These are phyloP conservation scores for Vitis vinifera DNA, from an alignment of 164 flowering plant species.

Conservation along the genomic window ASM3070453v1 NC_081809.1:15859501-15860000, in stretches of 20 bases:
- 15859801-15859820: conserved; percentile 11
- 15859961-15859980: too few relatives aligned
- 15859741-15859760: conserved; percentile 82
- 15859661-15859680: too few relatives aligned
- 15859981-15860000: too few relatives aligned
- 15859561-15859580: conserved; percentile 62
- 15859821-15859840: background rate
- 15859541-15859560: conserved; percentile 78
- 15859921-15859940: too few relatives aligned
- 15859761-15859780: conserved; percentile 61
- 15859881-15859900: too few relatives aligned
- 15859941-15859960: too few relatives aligned
- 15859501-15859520: conserved; percentile 74
- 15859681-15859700: conserved; percentile 9
- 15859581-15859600: conserved; percentile 56
- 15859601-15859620: conserved; percentile 80
- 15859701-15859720: conserved; percentile 20
- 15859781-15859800: conserved; percentile 86
- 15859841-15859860: too few relatives aligned
- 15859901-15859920: too few relatives aligned
- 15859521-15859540: conserved; percentile 71
- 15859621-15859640: background rate
- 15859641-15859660: too few relatives aligned
- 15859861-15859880: too few relatives aligned
- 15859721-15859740: conserved; percentile 97